Conservation (phyloP, 169 alveolate genomes). For the Theileria orientalis region DNA sequence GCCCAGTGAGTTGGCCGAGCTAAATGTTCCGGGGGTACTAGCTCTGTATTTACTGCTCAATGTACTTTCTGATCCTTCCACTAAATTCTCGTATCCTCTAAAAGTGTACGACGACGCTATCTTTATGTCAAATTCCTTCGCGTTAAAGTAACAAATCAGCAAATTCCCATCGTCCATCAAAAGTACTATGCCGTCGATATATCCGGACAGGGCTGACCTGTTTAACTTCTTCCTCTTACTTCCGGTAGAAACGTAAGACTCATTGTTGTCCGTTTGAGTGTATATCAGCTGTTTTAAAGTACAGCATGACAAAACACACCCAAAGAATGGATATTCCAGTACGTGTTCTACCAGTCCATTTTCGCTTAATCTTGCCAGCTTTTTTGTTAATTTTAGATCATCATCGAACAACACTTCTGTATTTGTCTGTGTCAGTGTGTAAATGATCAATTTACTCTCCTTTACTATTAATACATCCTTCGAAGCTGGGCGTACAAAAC, state of each 20-base stretch:
- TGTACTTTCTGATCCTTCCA: not conserved
- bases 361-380: not conserved
- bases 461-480: slow-evolving; percentile 46
- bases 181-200: not conserved
- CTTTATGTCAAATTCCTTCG: not conserved
- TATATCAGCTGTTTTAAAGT: not conserved
- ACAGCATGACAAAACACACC: not conserved
- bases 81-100: not conserved
- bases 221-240: not conserved
- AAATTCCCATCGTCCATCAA: not conserved
- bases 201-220: not conserved
- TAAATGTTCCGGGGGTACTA: too few relatives aligned
- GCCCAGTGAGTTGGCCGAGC: too few relatives aligned
- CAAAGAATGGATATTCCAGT: not conserved
- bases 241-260: too few relatives aligned
- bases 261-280: not conserved
- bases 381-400: not conserved
- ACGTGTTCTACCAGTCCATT: not conserved
- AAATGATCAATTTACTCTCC: slow-evolving; percentile 29
- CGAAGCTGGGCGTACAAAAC: slow-evolving; percentile 39
- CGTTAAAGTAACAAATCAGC: not conserved
- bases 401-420: not conserved
- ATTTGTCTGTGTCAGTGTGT: slow-evolving; percentile 13
- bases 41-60: too few relatives aligned
- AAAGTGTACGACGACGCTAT: not conserved